Percentiles rank a stretch among this genome's conserved stretches.
Conservation (phyloP, 1,139 yeast genomes). For the Saccharomyces uvarum region DNA sequence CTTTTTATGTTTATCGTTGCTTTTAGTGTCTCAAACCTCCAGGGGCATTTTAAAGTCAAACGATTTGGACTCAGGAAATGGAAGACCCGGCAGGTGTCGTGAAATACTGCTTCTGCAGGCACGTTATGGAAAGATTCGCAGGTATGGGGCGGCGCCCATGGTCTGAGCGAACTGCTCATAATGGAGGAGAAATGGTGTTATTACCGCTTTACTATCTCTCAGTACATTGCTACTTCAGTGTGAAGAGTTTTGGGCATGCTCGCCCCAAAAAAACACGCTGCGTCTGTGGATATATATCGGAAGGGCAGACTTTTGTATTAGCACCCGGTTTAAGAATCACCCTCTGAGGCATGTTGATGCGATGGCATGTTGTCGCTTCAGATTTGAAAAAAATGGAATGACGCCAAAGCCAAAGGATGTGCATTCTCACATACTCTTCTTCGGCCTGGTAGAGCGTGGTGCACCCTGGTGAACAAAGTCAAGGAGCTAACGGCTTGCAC, state of each 20-base stretch:
- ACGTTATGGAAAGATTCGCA: not conserved
- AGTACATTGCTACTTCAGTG: not conserved
- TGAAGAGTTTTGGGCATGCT: not conserved
- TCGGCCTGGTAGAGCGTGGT: not conserved
- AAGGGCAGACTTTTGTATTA: not conserved
- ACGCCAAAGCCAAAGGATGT: not conserved
- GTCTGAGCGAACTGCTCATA: not conserved
- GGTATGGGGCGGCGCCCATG: not conserved
- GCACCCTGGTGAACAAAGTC: not conserved
- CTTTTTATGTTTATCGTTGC: not conserved
- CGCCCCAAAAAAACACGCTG: not conserved
- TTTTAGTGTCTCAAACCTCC: not conserved
- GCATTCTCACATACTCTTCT: not conserved
- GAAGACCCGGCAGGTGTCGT: not conserved
- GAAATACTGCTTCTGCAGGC: not conserved
- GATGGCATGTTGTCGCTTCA: not conserved
- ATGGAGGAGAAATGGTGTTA: not conserved
- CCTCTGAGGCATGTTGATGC: not conserved
- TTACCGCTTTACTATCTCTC: not conserved
- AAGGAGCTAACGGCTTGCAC: not conserved
- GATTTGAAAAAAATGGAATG: not conserved
- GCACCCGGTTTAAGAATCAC: not conserved
- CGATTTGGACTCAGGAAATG: not conserved
- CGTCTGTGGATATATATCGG: not conserved
- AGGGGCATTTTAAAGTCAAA: not conserved